phyloP scores from a whole-genome alignment of 306 rosid genomes.

The Spatholobus suberectus region DNA sequence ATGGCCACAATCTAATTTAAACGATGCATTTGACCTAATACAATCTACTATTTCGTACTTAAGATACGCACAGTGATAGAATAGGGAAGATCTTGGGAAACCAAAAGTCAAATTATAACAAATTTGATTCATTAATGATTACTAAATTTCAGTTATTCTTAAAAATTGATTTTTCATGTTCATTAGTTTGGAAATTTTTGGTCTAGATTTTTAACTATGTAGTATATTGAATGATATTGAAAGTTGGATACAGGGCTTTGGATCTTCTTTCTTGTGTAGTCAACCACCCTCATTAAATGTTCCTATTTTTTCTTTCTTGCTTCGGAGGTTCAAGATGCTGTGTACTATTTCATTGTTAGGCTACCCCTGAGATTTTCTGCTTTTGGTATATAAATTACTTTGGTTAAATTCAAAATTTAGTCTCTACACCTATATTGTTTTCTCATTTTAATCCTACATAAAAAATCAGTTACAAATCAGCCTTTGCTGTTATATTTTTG shows the following conservation, averaged over 20 bases:
- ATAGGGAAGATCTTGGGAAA: not conserved
- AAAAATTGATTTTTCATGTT: not conserved
- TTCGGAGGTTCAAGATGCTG: conserved; percentile 17
- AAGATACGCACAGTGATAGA: not conserved
- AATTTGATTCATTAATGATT: conserved; percentile 1
- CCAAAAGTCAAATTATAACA: not conserved
- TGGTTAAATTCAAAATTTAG: not conserved
- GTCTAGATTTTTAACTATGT: not conserved
- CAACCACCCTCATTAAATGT: not conserved
- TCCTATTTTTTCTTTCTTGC: conserved; percentile 16
- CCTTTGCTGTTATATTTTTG: not conserved
- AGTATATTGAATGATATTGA: not conserved
- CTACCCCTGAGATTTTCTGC: not conserved
- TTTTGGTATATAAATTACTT: not conserved
- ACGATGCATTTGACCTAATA: not conserved
- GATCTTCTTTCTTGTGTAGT: not conserved
- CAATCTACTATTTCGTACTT: conserved; percentile 6
- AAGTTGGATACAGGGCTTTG: not conserved
- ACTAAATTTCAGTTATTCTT: not conserved
- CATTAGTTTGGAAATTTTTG: not conserved
- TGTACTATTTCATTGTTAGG: not conserved
- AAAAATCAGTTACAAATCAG: not conserved
- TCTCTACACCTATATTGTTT: not conserved
- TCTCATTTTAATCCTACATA: not conserved
- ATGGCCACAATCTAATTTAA: conserved; percentile 12